phyloP scores from a whole-genome alignment of 331 rosid species.

The Spiraea crenata region DNA sequence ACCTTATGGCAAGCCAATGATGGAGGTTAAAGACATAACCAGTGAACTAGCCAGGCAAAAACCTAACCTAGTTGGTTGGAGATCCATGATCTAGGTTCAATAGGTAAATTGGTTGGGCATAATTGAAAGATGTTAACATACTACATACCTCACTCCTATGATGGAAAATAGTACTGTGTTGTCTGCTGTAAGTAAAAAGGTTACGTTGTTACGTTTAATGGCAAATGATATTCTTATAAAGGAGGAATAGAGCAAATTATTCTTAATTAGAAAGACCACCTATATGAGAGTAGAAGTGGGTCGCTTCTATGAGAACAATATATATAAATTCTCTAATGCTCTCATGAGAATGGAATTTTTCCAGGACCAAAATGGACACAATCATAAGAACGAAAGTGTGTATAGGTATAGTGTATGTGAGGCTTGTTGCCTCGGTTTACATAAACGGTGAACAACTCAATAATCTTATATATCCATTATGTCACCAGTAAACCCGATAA shows the following conservation, averaged over 20 bases:
- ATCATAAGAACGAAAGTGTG: neutral
- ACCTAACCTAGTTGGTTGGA: too few relatives aligned
- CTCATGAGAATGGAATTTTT: neutral
- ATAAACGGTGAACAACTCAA: neutral
- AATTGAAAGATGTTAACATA: neutral
- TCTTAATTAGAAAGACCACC: neutral
- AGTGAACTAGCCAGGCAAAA: too few relatives aligned
- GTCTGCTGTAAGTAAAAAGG: neutral
- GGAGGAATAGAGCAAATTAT: neutral
- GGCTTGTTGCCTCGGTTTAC: neutral
- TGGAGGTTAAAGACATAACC: too few relatives aligned
- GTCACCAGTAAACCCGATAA: neutral
- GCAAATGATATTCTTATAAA: neutral
- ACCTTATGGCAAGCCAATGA: too few relatives aligned
- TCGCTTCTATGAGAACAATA: neutral
- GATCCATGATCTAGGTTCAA: constrained; percentile 8
- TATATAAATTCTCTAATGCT: neutral
- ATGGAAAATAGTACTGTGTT: neutral
- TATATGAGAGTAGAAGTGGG: constrained; percentile 1
- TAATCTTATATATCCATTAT: too few relatives aligned
- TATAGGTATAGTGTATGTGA: neutral
- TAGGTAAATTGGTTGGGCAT: neutral
- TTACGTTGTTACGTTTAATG: neutral
- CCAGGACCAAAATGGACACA: neutral
- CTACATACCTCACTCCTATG: neutral